Evolutionary conservation across 306 rosid genomes (phyloP).

Genomic region (Citrullus amarus): DNA sequence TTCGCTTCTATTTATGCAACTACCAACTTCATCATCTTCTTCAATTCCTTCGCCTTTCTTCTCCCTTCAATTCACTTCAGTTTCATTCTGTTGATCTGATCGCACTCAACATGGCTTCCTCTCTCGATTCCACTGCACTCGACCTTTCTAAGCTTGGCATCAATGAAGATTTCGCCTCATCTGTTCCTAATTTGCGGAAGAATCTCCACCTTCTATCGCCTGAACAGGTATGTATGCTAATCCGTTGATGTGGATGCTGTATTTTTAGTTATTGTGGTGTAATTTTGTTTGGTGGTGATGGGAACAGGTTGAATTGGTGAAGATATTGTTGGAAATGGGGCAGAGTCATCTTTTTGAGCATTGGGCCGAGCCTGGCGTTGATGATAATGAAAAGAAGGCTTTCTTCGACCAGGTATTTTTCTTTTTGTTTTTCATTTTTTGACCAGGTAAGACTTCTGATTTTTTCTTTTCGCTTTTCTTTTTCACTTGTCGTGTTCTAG

Average conservation of each 20-base stretch:
- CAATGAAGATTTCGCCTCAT: conserved; percentile 27
- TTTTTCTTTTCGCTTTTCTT: background rate
- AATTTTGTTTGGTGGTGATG: conserved; percentile 13
- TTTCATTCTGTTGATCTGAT: background rate
- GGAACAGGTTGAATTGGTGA: conserved; percentile 53
- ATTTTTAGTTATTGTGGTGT: background rate
- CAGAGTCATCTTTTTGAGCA: conserved; percentile 64
- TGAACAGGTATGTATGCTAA: conserved; percentile 27
- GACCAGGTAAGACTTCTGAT: background rate
- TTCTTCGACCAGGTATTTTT: conserved; percentile 57
- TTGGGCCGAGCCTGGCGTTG: conserved; percentile 72
- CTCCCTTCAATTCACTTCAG: background rate
- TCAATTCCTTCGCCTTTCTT: background rate
- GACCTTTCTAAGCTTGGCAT: conserved; percentile 26
- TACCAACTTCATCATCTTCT: background rate
- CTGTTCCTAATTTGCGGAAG: conserved; percentile 32
- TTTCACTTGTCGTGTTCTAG: background rate
- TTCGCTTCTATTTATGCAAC: background rate
- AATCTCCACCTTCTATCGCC: conserved; percentile 49
- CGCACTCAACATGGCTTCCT: background rate
- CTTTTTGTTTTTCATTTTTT: background rate
- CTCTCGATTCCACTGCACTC: background rate
- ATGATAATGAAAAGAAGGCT: conserved; percentile 56
- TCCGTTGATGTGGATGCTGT: background rate
- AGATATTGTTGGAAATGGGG: conserved; percentile 39